Conservation (phyloP, 768 basidiomycete genomes). For the Russula sp. region DNA sequence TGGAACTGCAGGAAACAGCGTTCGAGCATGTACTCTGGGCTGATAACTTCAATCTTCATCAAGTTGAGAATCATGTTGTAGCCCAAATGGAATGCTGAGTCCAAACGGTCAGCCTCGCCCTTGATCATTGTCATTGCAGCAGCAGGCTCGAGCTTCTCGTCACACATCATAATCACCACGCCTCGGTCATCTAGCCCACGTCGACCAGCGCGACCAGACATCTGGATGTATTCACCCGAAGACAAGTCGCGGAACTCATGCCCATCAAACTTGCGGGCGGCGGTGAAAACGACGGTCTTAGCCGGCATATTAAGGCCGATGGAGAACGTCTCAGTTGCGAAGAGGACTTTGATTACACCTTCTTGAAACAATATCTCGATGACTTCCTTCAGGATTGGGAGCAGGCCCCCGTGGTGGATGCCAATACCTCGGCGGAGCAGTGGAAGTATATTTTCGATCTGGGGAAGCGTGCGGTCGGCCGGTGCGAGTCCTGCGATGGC, state of each 20-base stretch:
- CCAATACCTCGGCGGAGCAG: conserved; percentile 93
- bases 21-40: conserved; percentile 97
- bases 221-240: conserved; percentile 97
- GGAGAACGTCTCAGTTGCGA: conserved; percentile 98
- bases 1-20: conserved; percentile 99
- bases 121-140: conserved; percentile 97
- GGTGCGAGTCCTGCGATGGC: conserved; percentile 84
- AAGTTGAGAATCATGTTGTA: conserved; percentile 99
- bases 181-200: conserved; percentile 97
- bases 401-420: conserved; percentile 95
- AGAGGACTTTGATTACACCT: conserved; percentile 94
- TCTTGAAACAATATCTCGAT: conserved; percentile 99
- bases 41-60: conserved; percentile 97
- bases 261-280: conserved; percentile 93
- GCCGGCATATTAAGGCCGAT: conserved; percentile 99
- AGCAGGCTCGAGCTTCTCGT: conserved; percentile 91
- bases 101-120: conserved; percentile 91
- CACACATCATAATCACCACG: conserved; percentile 99
- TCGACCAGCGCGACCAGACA: conserved; percentile 97
- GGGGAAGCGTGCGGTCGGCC: conserved; percentile 85
- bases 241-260: conserved; percentile 89
- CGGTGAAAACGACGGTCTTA: conserved; percentile 97
- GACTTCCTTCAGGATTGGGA: conserved; percentile 97
- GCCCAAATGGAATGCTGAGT: conserved; percentile 97
- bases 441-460: conserved; percentile 88